Base-by-base conservation (phyloP, 2,329 filamentous ascomycete species). In the Neofusicoccum cordaticola region DNA sequence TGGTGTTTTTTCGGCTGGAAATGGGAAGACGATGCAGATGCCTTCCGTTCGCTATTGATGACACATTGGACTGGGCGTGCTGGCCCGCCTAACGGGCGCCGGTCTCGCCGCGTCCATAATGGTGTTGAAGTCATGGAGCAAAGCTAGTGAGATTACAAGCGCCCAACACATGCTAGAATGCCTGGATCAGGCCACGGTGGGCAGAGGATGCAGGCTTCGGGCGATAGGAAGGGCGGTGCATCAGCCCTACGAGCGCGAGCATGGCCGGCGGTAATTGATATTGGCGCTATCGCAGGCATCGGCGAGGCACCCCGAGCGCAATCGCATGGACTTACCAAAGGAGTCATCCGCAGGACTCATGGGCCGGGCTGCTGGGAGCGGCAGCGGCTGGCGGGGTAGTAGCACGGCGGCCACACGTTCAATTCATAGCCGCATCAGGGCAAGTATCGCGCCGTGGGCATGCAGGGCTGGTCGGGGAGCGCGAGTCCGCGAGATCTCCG, bases 261-360 rank as follows among this genome's bases (percentile, higher is more conserved):
- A 56, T 15, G 15, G 48, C 12, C 15, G 27, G 27, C 35, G 35
- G 62, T 48, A 27, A 64, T 41, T 48, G 31, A 31, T 41, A 22
- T 22, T 22, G 22, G 22, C 44, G 37, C 51, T 35, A 64, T 37
- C 8, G 35, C 19, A 15, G 15, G 17, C 41, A 37, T 60, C 56
- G 56, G 56, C 41, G 56, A 47, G 56, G 27, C 42, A 19, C n/a
- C 13, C 56, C 56, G 56, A 60, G 56, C 41, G 12, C n/a, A 44
- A 47, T 60, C 56, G 56, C 41, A 37, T 47, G 56, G 56, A 60
- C 56, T 47, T 60, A 27, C 56, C 56, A 34, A 60, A 60, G 31
- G n/a, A 27, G 56, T 60, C 13, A 60, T 60, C 15, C 8, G 42
- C n/a, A 35, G 42, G 27, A 60, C 42, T 47, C 56, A 39, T 45